Base-by-base conservation (phyloP, 352 stramenopile genomes). In the Phytophthora uliginosa region DNA sequence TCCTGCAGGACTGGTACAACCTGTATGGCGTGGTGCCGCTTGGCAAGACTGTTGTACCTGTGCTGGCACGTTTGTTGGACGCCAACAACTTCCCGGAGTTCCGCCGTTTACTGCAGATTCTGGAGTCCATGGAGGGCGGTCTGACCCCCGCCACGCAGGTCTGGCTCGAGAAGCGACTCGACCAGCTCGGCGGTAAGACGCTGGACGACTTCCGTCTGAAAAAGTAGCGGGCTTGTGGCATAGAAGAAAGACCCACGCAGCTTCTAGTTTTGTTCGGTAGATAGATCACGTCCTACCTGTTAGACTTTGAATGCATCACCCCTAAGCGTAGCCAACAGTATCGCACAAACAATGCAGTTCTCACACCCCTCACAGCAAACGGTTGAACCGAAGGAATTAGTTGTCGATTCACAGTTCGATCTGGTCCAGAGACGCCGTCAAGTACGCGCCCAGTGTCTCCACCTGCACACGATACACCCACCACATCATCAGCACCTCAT, bases 1-100 rank as follows among this genome's bases (percentile, higher is more conserved):
- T 96, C 66, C 68, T 96, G n/a, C 87, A 95, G 65, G 88, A 95
- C 71, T 95, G 88, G 89, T 89, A 95, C 81, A 96, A 95, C 65
- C 67, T 94, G 42, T 89, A 92, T 59, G 73, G 85, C 56, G 83
- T 95, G 51, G 77, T 83, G 31, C 88, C 89, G 0, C 64, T 82
- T 8, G 83, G 81, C 24, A 95, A 95, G 81, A 96, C 89, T 7
- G 74, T 94, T 59, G 85, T 95, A 47, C 88, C 86, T 4, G 66
- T 96, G 42, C 66, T 94, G 31, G 85, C 86, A 65, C 79, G 79
- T 4, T 73, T 95, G 61, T 52, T 95, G 33, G 68, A 80, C 22
- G 62, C 66, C 2, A 79, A 78, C 47, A 85, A 94, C 66, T 61
- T 85, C 18, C 69, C 82, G 2, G 89, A 96, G 58, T 74, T 93